Percentiles rank a stretch among this genome's conserved stretches.
These are phyloP conservation scores for Chalciporus piperatoides DNA, from an alignment of 1,284 basidiomycete genomes.

Conservation along the genomic window DNA sequence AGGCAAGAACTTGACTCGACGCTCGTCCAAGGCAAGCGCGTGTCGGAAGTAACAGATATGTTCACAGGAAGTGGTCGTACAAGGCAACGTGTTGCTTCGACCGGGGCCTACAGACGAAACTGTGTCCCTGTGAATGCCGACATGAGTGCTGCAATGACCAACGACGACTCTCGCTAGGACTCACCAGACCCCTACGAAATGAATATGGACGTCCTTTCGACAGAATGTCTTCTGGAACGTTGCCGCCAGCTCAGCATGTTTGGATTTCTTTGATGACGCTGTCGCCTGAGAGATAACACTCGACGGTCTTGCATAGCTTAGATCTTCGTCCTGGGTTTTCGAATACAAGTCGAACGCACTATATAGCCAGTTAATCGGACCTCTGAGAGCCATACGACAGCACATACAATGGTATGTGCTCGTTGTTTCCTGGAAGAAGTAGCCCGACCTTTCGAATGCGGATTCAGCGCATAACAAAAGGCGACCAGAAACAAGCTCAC, in stretches of 20 bases:
- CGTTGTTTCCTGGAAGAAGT: conserved; percentile 34
- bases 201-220: conserved; percentile 26
- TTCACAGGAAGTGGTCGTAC: conserved; percentile 25
- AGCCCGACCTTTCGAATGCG: conserved; percentile 32
- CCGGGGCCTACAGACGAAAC: conserved; percentile 37
- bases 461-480: neutral
- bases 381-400: too few relatives aligned
- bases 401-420: conserved; percentile 37
- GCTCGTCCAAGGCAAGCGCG: conserved; percentile 37
- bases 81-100: conserved; percentile 27
- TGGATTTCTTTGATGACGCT: conserved; percentile 10
- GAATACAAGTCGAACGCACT: conserved; percentile 33
- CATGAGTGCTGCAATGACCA: neutral
- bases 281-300: conserved; percentile 16
- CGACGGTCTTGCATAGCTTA: conserved; percentile 5
- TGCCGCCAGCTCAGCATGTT: conserved; percentile 16
- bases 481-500: conserved; percentile 16
- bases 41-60: conserved; percentile 34
- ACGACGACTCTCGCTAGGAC: neutral
- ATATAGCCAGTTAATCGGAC: conserved; percentile 2
- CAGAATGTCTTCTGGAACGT: conserved; percentile 29
- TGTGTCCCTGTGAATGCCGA: conserved; percentile 26
- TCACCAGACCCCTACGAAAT: conserved; percentile 39
- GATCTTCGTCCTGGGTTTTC: conserved; percentile 18
- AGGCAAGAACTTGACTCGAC: conserved; percentile 40